Evolutionary conservation across 345 rosid species (phyloP).

Genomic region (Eucalyptus cloeziana): DNA sequence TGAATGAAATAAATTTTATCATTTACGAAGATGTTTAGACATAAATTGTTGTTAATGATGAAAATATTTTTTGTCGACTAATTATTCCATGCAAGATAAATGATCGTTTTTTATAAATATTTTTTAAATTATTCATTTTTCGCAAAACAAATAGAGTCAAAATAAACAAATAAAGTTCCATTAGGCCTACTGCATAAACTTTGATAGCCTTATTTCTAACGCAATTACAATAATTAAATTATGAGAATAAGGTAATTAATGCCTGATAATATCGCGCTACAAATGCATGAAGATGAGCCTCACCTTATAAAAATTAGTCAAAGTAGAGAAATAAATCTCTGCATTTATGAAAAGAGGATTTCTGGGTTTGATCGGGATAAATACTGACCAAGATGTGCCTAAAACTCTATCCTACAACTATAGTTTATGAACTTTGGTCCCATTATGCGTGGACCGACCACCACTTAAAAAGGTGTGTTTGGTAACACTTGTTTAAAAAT

Average conservation of each 20-base stretch:
- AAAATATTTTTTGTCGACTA: not conserved
- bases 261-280: too few species aligned
- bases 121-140: not conserved
- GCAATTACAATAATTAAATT: not conserved
- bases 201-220: not conserved
- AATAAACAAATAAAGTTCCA: not conserved
- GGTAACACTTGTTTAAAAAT: too few species aligned
- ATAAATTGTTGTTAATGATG: too few species aligned
- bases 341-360: not conserved
- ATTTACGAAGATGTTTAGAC: too few species aligned
- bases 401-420: not conserved
- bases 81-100: not conserved
- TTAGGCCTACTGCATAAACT: not conserved
- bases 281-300: not conserved
- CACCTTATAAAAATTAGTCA: not conserved
- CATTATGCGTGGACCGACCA: not conserved
- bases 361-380: not conserved
- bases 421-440: not conserved
- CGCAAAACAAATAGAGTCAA: accelerated
- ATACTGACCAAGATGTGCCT: not conserved
- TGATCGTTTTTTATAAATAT: not conserved
- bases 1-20: not conserved
- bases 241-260: not conserved
- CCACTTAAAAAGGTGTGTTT: too few species aligned
- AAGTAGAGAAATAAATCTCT: not conserved